Evolutionary conservation across 352 stramenopile genomes (phyloP), one percentile per base, ranked within the genome.

Genomic region (Pythium oligandrum): DNA sequence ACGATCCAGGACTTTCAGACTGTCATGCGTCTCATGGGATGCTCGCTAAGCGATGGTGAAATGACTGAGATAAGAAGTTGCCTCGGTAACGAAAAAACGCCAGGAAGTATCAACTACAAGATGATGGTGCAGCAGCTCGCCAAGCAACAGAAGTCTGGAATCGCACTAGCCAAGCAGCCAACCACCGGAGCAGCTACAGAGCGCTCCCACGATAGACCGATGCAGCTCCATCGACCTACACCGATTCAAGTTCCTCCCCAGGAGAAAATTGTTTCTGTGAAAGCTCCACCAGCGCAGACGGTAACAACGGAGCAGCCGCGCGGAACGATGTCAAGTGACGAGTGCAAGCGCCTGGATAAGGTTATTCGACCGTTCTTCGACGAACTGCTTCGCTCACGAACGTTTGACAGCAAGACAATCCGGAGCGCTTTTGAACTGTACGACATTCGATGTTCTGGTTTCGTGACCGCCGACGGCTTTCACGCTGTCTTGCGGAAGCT

Each of bases 11-110:
- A 93, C 53, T 82, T 90, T 39, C 73, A 88, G 55, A 90, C 79
- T 0, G 78, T 93, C 2, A 57, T 93, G n/a, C 75, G 82, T 1
- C 59, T 93, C 39, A 88, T 93, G 68, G 79, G 78, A 3, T 93
- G 82, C 59, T 55, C 61, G 4, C 60, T 93, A 1, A 64, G 64
- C 0, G 68, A 85, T 1, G 34, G 39, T 10, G 82, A 93, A 50
- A 52, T 83, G 10, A 68, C 68, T 7, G 66, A 81, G 43, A 53
- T 88, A 12, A 86, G 83, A 55, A 53, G 59, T 17, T 61, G 64
- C 36, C 68, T 89, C 37, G 73, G 75, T 35, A 70, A 78, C 12
- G 55, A 67, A 3, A 69, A 50, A 4, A 73, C 66, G n/a, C 17
- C 17, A 26, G 58, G 67, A 6, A 56, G 69, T 7, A 71, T 86